These are phyloP conservation scores for Venturia nashicola DNA, from an alignment of 2,329 filamentous ascomycete species.

Conservation along the genomic window DNA sequence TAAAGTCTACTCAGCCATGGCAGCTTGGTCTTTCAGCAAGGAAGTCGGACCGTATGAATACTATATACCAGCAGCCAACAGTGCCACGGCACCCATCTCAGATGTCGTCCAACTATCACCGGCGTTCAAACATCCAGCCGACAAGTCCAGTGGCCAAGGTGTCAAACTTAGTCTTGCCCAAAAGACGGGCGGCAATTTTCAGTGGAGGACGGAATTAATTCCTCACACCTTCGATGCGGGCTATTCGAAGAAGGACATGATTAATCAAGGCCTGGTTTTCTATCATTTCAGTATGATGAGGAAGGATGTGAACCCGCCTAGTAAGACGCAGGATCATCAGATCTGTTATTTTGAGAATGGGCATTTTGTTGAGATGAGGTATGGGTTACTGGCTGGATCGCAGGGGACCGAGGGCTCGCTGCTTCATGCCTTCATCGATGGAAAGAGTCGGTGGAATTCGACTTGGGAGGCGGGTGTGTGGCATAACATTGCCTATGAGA, in stretches of 20 bases:
- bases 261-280: slow-evolving; percentile 54
- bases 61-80: slow-evolving; percentile 53
- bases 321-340: slow-evolving; percentile 54
- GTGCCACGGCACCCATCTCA: slow-evolving; percentile 31
- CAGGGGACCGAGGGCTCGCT: slow-evolving; percentile 38
- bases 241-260: slow-evolving; percentile 35
- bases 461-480: slow-evolving; percentile 51
- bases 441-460: slow-evolving; percentile 49
- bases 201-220: slow-evolving; percentile 64
- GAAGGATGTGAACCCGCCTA: slow-evolving; percentile 46
- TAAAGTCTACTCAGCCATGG: slow-evolving; percentile 33
- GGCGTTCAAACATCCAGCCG: slow-evolving; percentile 52
- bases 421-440: slow-evolving; percentile 53
- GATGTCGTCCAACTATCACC: slow-evolving; percentile 51
- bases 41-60: slow-evolving; percentile 59
- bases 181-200: slow-evolving; percentile 53
- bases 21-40: slow-evolving; percentile 55
- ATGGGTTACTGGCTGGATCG: slow-evolving; percentile 45
- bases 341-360: slow-evolving; percentile 47
- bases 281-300: slow-evolving; percentile 62
- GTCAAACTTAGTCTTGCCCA: slow-evolving; percentile 54
- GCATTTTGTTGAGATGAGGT: slow-evolving; percentile 66
- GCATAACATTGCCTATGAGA: slow-evolving; percentile 67
- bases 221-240: slow-evolving; percentile 28
- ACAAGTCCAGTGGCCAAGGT: slow-evolving; percentile 49